These are phyloP conservation scores for Cercophora scortea DNA, from an alignment of 495 filamentous ascomycete genomes.

Conservation along the genomic window DNA sequence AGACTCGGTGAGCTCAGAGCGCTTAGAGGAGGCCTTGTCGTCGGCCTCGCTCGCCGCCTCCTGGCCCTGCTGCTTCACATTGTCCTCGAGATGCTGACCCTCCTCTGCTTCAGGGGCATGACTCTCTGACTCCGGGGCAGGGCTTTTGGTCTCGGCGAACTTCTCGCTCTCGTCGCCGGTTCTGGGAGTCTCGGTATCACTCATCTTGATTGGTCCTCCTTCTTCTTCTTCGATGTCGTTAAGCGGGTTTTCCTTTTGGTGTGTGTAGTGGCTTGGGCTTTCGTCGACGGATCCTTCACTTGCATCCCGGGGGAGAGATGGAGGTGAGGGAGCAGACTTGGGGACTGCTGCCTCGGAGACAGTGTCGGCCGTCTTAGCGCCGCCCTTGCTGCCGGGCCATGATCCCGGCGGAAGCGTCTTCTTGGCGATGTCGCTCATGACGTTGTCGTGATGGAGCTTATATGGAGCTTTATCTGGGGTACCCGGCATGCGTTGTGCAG, in stretches of 20 bases:
- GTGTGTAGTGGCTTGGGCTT: slow-evolving; percentile 14
- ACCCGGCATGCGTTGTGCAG: too few relatives aligned
- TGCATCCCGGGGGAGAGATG: slow-evolving; percentile 1
- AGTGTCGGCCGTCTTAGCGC: slow-evolving; percentile 11
- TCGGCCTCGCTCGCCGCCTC: slow-evolving; percentile 1
- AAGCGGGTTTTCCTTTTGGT: slow-evolving; percentile 10
- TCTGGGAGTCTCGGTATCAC: neutral
- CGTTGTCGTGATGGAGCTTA: neutral
- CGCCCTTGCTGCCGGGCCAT: slow-evolving; percentile 12
- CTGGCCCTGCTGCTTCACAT: neutral
- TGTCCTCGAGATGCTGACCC: slow-evolving; percentile 1
- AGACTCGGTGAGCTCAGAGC: slow-evolving; percentile 12
- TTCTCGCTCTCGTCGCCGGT: neutral
- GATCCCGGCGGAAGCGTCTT: slow-evolving; percentile 18
- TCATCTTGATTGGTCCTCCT: slow-evolving; percentile 8
- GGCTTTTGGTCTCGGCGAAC: neutral
- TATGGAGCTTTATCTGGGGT: too few relatives aligned
- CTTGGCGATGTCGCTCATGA: slow-evolving; percentile 23
- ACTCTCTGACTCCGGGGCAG: too few relatives aligned
- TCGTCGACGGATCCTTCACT: neutral
- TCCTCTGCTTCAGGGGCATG: slow-evolving; percentile 11
- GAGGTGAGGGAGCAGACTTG: slow-evolving; percentile 7
- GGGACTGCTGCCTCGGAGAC: slow-evolving; percentile 4
- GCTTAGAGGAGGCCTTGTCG: neutral
- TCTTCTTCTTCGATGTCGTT: slow-evolving; percentile 9